These are phyloP conservation scores for Mitragyna speciosa DNA, from an alignment of 257 asterid species.

Conservation along the genomic window DNA sequence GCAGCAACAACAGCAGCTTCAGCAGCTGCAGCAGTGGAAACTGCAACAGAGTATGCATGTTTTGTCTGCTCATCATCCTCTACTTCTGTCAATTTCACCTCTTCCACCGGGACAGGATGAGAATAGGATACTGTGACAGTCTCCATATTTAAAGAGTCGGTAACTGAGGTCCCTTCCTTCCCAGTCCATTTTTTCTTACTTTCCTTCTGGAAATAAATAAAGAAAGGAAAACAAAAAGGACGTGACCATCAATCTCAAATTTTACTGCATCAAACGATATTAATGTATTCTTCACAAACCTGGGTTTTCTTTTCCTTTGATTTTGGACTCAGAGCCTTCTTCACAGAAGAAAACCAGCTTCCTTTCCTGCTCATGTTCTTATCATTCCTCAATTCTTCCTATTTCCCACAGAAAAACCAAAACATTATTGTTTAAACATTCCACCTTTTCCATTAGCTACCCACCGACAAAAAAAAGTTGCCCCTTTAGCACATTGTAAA, in stretches of 20 bases:
- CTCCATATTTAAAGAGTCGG: constrained; percentile 39
- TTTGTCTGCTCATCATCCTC: constrained; percentile 59
- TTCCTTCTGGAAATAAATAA: constrained; percentile 49
- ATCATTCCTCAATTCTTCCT: constrained; percentile 49
- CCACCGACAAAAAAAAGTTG: background rate
- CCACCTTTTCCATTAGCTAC: background rate
- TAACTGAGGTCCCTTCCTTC: constrained; percentile 47
- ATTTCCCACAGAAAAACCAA: constrained; percentile 21
- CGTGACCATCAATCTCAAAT: constrained; percentile 5
- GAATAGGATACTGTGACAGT: constrained; percentile 45
- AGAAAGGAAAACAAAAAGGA: background rate
- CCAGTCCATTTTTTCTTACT: constrained; percentile 44
- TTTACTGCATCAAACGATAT: background rate
- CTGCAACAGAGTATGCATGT: constrained; percentile 67
- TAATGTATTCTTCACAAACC: constrained; percentile 33
- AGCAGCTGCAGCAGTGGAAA: constrained; percentile 68
- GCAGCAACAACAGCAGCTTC: constrained; percentile 77
- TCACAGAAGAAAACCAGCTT: constrained; percentile 86
- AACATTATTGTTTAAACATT: constrained; percentile 22
- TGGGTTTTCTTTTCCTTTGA: constrained; percentile 53
- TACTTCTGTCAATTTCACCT: constrained; percentile 47
- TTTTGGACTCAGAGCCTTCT: constrained; percentile 80
- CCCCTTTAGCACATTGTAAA: background rate
- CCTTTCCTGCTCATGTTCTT: constrained; percentile 77
- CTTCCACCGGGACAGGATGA: constrained; percentile 52